Base-by-base conservation (phyloP, 106 monocot genomes). In the Phalaenopsis aphrodite region DNA sequence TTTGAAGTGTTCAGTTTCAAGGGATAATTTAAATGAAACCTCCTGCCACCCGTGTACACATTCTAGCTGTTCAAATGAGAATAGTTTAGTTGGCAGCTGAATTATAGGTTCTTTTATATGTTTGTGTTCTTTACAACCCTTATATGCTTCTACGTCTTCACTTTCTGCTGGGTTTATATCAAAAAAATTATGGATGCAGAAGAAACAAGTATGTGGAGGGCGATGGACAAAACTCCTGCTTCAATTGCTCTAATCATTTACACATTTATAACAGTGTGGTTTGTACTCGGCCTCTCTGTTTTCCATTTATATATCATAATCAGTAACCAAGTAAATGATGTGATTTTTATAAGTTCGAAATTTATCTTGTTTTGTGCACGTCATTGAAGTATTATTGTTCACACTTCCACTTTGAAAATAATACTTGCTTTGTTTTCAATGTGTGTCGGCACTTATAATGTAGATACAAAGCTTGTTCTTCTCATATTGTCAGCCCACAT, bases 61-160 rank as follows among this genome's bases (percentile, higher is more conserved):
- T 52, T 52, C 52, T 52, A 52, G 52, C 14, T 52, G 52, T 65
- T 65, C 69, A 69, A 23, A 76, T 74, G 74, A 76, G 8, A 76
- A 43, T 42, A 76, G 1, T 76, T 19, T 18, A 76, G 30, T 3
- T 5, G 23, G 8, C 88, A 97, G 96, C 77, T 94, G 71, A 97
- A 97, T 71, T 97, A 97, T 64, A 78, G 96, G 11, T 97, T 97
- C 90, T 97, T 97, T 79, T 97, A 87, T 79, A 97, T 96, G 96
- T 96, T 96, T 81, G 93, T 96, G 57, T 90, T 92, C 87, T 92
- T 94, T 17, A 89, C 96, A 23, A 97, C 92, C 47, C 83, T 97
- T 14, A 87, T 97, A 8, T 94, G 96, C 86, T 68, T 92, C 15
- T 97, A 92, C 74, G 94, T 97, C 38, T 94, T 97, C 73, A 85